Base-by-base conservation (phyloP, 1,284 basidiomycete genomes). In the Crucibulum parvulum region DNA sequence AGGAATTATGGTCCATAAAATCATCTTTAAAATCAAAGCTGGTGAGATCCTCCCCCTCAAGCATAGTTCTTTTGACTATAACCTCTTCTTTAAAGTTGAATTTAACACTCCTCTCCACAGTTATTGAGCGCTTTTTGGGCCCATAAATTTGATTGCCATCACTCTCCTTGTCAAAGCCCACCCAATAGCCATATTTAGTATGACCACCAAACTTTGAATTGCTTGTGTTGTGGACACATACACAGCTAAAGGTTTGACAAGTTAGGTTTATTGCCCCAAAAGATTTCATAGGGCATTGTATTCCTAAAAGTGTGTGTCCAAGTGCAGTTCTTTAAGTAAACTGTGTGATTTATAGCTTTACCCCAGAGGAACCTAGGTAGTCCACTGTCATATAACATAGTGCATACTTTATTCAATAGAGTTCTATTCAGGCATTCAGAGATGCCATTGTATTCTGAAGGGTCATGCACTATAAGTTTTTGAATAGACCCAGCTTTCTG, bases 391-490 rank as follows among this genome's bases (percentile, higher is more conserved):
- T 72, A 69, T 0, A 79, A 62, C 8, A 80, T 51, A 1, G 77
- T 72, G 2, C 69, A 67, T 2, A 72, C 68, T 1, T 62, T 53
- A 38, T 79, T 72, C 7, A 75, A 3, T 2, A 79, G 64, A 0
- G 70, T 73, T 1, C 69, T 61, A 54, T 79, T 77, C 0, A 69
- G 63, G 0, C 67, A 54, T 64, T 81, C 75, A 0, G 75, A 74
- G 4, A 78, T 62, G 3, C 78, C 72, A 59, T 78, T 77, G 4
- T 77, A 70, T 57, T 75, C 51, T 0, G 74, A 73, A 1, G 72
- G 75, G 52, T 79, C 67, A 55, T 79, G 76, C 0, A 74, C 60
- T 1, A 73, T 78, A 5, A 74, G 69, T 34, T 71, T 66, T 6
- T 56, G 66, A 6, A 53, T 31, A 0, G 68, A 80, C 0, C 78